Evolutionary conservation across 768 basidiomycete genomes (phyloP), one percentile per base, ranked within the genome.

Genomic region (Hypholoma sublateritium): DNA sequence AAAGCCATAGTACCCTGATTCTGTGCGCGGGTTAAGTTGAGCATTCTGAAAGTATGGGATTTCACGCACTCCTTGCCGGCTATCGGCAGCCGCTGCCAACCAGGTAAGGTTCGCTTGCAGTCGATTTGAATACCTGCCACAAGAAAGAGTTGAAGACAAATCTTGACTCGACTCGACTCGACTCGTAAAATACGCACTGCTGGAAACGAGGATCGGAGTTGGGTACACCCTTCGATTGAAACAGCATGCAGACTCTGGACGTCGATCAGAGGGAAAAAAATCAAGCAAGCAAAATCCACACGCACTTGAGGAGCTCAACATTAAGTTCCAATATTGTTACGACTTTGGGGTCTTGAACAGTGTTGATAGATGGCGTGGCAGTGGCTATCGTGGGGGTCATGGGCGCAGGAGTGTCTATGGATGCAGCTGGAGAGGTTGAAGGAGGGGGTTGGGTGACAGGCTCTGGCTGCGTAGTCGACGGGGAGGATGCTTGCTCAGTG

Each of bases 91-190:
- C 17, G 83, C 80, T 45, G 87, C 87, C 60, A 91, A 70, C 85
- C 85, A 91, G 1, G 80, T 74, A 13, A 92, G 75, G 67, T 91
- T 92, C 28, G 84, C 80, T 63, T 91, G 87, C 39, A 92, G 70
- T 47, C 89, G 82, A 12, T 55, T 52, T 3, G 80, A 70, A 70
- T 83, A 91, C 65, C 90, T 91, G 43, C 21, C 59, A 41, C 28
- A 32, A 32, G 42, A 32, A 56, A 53, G 56, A 50, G 51, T 43
- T 54, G 13, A 53, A 34, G 43, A 32, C 17, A 28, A 44, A 34
- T 9, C 17, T 60, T 53, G 53, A 37, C n/a, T n/a, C n/a, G n/a
- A n/a, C n/a, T n/a, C n/a, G n/a, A n/a, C n/a, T 53, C 41, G 24
- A 48, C 14, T 17, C 25, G 25, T 58, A 32, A 59, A 19, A 17